Evolutionary conservation across 2,329 filamentous ascomycete species (phyloP).

Genomic region (Teratosphaeria zuluensis): DNA sequence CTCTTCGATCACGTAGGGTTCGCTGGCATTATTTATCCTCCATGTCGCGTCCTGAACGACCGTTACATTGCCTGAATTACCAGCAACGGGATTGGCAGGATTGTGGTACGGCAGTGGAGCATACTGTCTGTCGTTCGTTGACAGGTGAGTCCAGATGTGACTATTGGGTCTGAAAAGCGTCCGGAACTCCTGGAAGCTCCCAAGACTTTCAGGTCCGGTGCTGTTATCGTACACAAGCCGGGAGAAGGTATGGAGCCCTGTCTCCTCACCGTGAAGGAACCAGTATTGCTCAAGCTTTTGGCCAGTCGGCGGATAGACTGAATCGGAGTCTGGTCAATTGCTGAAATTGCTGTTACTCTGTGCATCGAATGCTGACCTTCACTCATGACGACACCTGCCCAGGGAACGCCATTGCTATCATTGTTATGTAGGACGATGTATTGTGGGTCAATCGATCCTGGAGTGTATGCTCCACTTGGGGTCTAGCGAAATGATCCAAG

Average conservation of each 20-base stretch:
- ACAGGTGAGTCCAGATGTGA: slow-evolving; percentile 51
- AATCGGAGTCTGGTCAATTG: background rate
- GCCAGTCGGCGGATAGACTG: slow-evolving; percentile 45
- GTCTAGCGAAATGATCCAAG: slow-evolving; percentile 17
- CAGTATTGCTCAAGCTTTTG: slow-evolving; percentile 55
- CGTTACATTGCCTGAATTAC: slow-evolving; percentile 2
- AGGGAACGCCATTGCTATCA: slow-evolving; percentile 42
- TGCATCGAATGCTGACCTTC: slow-evolving; percentile 25
- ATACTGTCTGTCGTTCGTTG: slow-evolving; percentile 42
- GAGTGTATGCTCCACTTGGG: slow-evolving; percentile 50
- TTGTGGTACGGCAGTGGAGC: slow-evolving; percentile 40
- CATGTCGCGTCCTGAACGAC: slow-evolving; percentile 56
- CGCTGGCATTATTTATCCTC: slow-evolving; percentile 46
- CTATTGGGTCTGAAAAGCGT: slow-evolving; percentile 53
- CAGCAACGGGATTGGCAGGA: slow-evolving; percentile 11
- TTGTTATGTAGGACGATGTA: slow-evolving; percentile 44
- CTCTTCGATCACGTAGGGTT: slow-evolving; percentile 46
- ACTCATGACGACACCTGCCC: slow-evolving; percentile 51
- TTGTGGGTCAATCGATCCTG: slow-evolving; percentile 40
- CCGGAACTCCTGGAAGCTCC: slow-evolving; percentile 52
- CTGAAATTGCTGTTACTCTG: background rate
- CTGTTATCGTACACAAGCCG: slow-evolving; percentile 52
- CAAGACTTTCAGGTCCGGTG: slow-evolving; percentile 42
- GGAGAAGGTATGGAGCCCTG: slow-evolving; percentile 52
- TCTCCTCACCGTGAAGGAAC: slow-evolving; percentile 54